Evolutionary conservation across 2,329 filamentous ascomycete genomes (phyloP).

Genomic region (Fusarium brevicatenulatum): DNA sequence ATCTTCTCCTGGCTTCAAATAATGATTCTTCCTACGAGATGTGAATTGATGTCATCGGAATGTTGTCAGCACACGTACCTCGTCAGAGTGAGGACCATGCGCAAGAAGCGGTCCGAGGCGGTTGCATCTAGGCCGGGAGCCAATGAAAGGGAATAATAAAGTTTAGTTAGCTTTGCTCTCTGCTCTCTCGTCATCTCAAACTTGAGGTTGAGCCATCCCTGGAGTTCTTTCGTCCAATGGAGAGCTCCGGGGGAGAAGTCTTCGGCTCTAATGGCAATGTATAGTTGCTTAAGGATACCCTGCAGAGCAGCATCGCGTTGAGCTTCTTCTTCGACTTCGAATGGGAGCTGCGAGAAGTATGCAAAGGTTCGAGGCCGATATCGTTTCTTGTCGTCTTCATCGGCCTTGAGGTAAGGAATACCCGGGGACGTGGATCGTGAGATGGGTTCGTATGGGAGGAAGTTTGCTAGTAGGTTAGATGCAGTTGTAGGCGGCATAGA

Average conservation of each 20-base stretch:
- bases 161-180: constrained; percentile 82
- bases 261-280: constrained; percentile 88
- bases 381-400: constrained; percentile 67
- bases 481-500: constrained; percentile 48
- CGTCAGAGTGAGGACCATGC: constrained; percentile 96
- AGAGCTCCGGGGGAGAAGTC: constrained; percentile 94
- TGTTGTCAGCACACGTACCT: constrained; percentile 68
- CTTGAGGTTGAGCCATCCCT: constrained; percentile 95
- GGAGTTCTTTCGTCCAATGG: constrained; percentile 96
- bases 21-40: constrained; percentile 83
- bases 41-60: constrained; percentile 20
- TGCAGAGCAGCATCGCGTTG: constrained; percentile 82
- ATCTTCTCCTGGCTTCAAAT: constrained; percentile 89
- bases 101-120: constrained; percentile 89
- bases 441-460: constrained; percentile 70
- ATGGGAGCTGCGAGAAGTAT: constrained; percentile 91
- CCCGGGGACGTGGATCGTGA: constrained; percentile 90
- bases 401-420: constrained; percentile 61
- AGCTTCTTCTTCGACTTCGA: constrained; percentile 81
- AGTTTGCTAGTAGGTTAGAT: constrained; percentile 50
- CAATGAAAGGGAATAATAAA: constrained; percentile 94
- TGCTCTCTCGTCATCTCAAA: constrained; percentile 92
- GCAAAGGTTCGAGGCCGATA: constrained; percentile 91
- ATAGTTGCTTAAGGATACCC: constrained; percentile 92
- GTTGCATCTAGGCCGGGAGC: constrained; percentile 87